Evolutionary conservation across 768 basidiomycete genomes (phyloP).

Genomic region (Calocybe cyanea): DNA sequence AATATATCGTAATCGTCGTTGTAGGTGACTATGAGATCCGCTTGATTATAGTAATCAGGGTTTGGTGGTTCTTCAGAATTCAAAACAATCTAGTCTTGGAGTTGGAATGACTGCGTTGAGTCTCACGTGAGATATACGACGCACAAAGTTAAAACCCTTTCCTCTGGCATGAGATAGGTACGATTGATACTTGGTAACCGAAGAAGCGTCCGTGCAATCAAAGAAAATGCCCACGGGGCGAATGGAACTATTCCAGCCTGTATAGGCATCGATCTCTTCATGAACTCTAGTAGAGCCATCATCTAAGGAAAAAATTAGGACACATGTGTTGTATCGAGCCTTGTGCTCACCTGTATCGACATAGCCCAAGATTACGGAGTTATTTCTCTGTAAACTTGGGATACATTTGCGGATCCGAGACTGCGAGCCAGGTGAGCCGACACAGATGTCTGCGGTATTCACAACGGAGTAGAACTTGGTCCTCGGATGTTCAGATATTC

Average conservation of each 20-base stretch:
- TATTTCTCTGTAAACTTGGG: constrained; percentile 5
- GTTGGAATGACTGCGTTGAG: too few species aligned
- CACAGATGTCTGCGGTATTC: constrained; percentile 5
- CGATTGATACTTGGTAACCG: constrained; percentile 3
- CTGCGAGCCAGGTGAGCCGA: constrained; percentile 6
- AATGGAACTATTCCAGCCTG: constrained; percentile 6
- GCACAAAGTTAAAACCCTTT: background rate
- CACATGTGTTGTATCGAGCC: background rate
- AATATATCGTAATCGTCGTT: constrained; percentile 7
- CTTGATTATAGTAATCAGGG: constrained; percentile 5
- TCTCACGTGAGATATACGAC: too few species aligned
- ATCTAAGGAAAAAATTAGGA: background rate
- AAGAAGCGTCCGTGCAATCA: background rate
- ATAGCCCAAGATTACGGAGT: constrained; percentile 5
- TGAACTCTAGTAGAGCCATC: background rate
- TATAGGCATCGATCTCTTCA: constrained; percentile 11
- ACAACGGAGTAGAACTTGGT: constrained; percentile 8
- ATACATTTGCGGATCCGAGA: constrained; percentile 5
- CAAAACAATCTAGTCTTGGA: constrained; percentile 10
- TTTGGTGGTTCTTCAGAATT: constrained; percentile 2
- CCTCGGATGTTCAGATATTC: constrained; percentile 2
- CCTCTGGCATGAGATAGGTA: background rate
- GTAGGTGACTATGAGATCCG: constrained; percentile 11
- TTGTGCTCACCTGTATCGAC: background rate
- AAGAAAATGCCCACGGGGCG: constrained; percentile 10